These are phyloP conservation scores for Penicillium glabrum DNA, from an alignment of 2,329 filamentous ascomycete species.

Conservation along the genomic window DNA sequence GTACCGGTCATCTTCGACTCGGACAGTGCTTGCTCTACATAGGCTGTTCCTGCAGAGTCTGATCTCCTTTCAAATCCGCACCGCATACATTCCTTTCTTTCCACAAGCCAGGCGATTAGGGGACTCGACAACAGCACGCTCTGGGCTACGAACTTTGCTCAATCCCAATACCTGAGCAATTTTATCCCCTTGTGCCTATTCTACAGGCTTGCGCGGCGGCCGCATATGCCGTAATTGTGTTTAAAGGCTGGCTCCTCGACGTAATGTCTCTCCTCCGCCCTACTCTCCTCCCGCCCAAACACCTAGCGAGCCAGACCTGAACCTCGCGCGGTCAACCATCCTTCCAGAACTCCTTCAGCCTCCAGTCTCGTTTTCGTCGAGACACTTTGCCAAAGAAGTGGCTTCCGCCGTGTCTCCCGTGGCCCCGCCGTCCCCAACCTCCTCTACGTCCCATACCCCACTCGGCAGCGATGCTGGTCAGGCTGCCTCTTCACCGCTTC, in stretches of 20 bases:
- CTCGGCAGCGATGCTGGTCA: slow-evolving; percentile 31
- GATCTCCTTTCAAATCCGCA: not conserved
- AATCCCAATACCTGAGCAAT: not conserved
- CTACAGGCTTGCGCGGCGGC: slow-evolving; percentile 29
- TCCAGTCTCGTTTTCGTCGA: slow-evolving; percentile 9
- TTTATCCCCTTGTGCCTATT: not conserved
- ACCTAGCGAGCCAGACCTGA: slow-evolving; percentile 27
- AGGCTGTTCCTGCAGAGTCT: not conserved
- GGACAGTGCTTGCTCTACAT: not conserved
- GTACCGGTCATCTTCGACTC: not conserved
- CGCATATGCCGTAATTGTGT: slow-evolving; percentile 36
- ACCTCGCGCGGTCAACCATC: slow-evolving; percentile 14
- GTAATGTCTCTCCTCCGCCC: slow-evolving; percentile 39
- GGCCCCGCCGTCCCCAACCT: slow-evolving; percentile 30
- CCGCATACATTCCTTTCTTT: not conserved
- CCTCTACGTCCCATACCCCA: slow-evolving; percentile 30
- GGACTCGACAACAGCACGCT: slow-evolving; percentile 1
- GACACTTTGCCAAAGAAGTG: slow-evolving; percentile 30
- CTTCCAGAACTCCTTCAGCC: slow-evolving; percentile 13
- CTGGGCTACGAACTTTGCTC: not conserved
- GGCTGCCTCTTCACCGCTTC: slow-evolving; percentile 49
- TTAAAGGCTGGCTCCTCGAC: slow-evolving; percentile 42
- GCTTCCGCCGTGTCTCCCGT: slow-evolving; percentile 27
- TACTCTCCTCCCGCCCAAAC: slow-evolving; percentile 29
- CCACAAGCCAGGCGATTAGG: slow-evolving; percentile 6